Percentiles rank a stretch among this genome's conserved stretches.
Evolutionary conservation across 768 basidiomycete genomes (phyloP).

Genomic region (Suillus lakei): DNA sequence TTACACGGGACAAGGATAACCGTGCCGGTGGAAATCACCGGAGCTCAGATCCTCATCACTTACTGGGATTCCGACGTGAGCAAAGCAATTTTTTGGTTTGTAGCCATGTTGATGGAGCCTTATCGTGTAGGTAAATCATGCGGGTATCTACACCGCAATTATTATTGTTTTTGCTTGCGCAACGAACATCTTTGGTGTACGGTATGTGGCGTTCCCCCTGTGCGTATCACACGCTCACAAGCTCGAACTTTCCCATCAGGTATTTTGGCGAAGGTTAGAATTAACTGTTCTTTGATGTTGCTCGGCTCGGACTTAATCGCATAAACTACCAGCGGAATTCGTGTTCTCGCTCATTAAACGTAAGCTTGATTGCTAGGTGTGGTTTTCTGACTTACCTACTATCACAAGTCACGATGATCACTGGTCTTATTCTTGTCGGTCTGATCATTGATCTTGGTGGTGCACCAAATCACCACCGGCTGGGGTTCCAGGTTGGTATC

Average conservation of each 20-base stretch:
- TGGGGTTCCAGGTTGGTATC: conserved; percentile 64
- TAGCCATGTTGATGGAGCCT: background rate
- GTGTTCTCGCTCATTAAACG: conserved; percentile 68
- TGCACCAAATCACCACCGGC: conserved; percentile 65
- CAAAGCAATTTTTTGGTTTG: conserved; percentile 4
- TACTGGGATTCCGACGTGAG: conserved; percentile 73
- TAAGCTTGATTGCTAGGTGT: conserved; percentile 31
- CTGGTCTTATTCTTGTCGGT: conserved; percentile 59
- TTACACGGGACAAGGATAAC: conserved; percentile 48
- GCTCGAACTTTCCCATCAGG: conserved; percentile 32
- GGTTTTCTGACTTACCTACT: conserved; percentile 10
- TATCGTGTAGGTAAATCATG: conserved; percentile 46
- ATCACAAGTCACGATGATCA: conserved; percentile 57
- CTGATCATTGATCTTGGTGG: conserved; percentile 82
- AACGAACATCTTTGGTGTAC: conserved; percentile 76
- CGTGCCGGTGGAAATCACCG: conserved; percentile 76
- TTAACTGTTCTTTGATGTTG: conserved; percentile 6
- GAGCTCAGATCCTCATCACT: conserved; percentile 67
- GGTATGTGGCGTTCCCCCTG: conserved; percentile 35
- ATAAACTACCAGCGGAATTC: conserved; percentile 55
- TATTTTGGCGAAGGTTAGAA: conserved; percentile 67
- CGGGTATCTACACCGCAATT: conserved; percentile 60
- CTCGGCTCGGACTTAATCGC: background rate
- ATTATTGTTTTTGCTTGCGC: conserved; percentile 59
- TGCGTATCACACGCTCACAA: background rate